A percentile compares a stretch with the other conserved stretches of the same genome.
These are phyloP conservation scores for Sarocladium kiliense DNA, from an alignment of 2,329 filamentous ascomycete species.

Conservation along the genomic window DNA sequence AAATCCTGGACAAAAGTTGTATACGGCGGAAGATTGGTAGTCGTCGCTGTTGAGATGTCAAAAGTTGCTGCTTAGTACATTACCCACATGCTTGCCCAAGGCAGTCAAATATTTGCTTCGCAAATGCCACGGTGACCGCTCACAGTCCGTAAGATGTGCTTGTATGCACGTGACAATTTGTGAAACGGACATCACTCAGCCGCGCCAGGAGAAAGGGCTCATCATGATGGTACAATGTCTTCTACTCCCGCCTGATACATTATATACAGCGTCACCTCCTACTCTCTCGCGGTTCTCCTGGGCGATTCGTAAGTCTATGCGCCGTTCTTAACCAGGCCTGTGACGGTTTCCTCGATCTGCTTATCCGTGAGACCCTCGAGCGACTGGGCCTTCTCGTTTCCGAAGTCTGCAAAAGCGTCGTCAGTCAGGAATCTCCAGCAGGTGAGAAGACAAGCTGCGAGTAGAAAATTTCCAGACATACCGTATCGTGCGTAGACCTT, in stretches of 20 bases:
- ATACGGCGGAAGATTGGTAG: too few species aligned
- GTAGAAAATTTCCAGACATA: constrained; percentile 31
- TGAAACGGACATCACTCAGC: too few species aligned
- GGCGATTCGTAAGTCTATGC: neutral
- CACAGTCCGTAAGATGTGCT: too few species aligned
- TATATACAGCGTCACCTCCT: neutral
- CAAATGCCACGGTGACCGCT: too few species aligned
- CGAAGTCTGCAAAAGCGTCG: constrained; percentile 39
- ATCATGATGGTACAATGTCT: constrained; percentile 13
- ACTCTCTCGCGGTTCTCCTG: neutral
- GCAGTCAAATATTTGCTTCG: too few species aligned
- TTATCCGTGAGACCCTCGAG: constrained; percentile 56
- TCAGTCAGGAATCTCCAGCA: constrained; percentile 15
- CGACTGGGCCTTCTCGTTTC: constrained; percentile 51
- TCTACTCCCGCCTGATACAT: neutral
- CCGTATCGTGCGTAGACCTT: constrained; percentile 91
- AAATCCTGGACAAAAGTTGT: too few species aligned
- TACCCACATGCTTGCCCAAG: too few species aligned
- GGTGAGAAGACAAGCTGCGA: too few species aligned
- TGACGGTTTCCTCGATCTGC: constrained; percentile 55
- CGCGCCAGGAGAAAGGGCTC: too few species aligned
- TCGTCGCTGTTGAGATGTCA: too few species aligned
- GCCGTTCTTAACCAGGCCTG: constrained; percentile 43
- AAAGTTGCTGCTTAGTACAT: too few species aligned
- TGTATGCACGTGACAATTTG: too few species aligned